Evolutionary conservation across 805 yeast genomes (phyloP).

Genomic region (Jamesozyma hellenica): DNA sequence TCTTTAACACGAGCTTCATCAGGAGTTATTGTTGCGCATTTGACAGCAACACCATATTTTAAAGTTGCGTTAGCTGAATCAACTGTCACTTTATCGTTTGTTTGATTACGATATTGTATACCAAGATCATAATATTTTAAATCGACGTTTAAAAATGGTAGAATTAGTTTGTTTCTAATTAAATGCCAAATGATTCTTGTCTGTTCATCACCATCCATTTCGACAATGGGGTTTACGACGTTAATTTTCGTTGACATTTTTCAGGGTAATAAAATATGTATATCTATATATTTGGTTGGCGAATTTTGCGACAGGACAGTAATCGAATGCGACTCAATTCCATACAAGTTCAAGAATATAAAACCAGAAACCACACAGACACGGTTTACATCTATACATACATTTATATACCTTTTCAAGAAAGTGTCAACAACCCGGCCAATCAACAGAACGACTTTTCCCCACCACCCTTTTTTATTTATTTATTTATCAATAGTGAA

Average conservation of each 20-base stretch:
- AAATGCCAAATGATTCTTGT: conserved; percentile 92
- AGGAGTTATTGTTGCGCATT: conserved; percentile 98
- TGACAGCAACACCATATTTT: conserved; percentile 85
- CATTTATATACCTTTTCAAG: too few species aligned
- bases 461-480: too few species aligned
- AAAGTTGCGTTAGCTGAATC: conserved; percentile 87
- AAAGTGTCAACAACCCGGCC: too few species aligned
- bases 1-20: conserved; percentile 93
- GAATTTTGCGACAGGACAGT: too few species aligned
- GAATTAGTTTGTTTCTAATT: conserved; percentile 75
- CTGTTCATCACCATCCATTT: conserved; percentile 97
- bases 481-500: too few species aligned
- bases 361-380: too few species aligned
- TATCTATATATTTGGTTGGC: too few species aligned
- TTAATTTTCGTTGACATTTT: conserved; percentile 42
- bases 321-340: too few species aligned
- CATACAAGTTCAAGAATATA: too few species aligned
- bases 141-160: conserved; percentile 79
- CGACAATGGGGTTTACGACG: conserved; percentile 85
- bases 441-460: too few species aligned
- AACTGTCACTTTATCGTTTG: conserved; percentile 77
- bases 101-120: conserved; percentile 74
- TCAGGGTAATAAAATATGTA: too few species aligned
- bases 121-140: conserved; percentile 88
- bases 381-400: too few species aligned